phyloP scores from a whole-genome alignment of 768 basidiomycete species.

The Tylopilus subfusipes region DNA sequence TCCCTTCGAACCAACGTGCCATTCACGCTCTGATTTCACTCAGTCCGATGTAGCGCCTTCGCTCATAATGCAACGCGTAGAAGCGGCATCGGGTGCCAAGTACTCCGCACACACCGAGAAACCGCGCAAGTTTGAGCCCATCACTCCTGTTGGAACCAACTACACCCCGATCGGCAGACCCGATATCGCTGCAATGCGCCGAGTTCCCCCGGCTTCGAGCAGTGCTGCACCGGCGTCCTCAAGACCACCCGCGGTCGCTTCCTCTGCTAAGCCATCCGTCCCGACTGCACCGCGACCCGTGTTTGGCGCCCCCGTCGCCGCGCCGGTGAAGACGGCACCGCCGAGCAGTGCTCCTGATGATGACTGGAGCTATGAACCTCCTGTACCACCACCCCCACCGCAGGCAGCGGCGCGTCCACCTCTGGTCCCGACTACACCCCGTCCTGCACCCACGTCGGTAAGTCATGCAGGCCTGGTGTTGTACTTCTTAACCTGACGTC shows the following conservation, averaged over 20 bases:
- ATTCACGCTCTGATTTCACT: neutral
- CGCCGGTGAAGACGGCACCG: conserved; percentile 39
- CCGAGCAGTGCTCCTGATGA: conserved; percentile 47
- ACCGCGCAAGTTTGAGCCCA: conserved; percentile 71
- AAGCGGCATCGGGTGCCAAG: conserved; percentile 84
- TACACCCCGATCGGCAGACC: conserved; percentile 74
- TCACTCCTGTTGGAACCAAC: conserved; percentile 74
- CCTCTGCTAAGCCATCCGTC: conserved; percentile 29
- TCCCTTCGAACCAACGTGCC: neutral
- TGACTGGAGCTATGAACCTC: conserved; percentile 57
- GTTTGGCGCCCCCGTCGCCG: conserved; percentile 42
- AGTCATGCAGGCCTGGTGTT: conserved; percentile 12
- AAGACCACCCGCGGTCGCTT: neutral
- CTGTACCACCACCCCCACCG: conserved; percentile 39
- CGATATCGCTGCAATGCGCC: conserved; percentile 61
- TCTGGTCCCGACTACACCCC: conserved; percentile 38
- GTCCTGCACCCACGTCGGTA: conserved; percentile 39
- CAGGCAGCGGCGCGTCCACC: conserved; percentile 50
- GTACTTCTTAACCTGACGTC: neutral
- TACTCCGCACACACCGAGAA: conserved; percentile 82
- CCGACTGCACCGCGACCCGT: conserved; percentile 46
- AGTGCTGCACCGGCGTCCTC: neutral
- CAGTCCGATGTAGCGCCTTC: conserved; percentile 78
- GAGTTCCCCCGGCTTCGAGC: conserved; percentile 35
- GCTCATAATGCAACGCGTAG: conserved; percentile 82